Evolutionary conservation across 108 stramenopile species (phyloP).

Genomic region (Skeletonema grethae): DNA sequence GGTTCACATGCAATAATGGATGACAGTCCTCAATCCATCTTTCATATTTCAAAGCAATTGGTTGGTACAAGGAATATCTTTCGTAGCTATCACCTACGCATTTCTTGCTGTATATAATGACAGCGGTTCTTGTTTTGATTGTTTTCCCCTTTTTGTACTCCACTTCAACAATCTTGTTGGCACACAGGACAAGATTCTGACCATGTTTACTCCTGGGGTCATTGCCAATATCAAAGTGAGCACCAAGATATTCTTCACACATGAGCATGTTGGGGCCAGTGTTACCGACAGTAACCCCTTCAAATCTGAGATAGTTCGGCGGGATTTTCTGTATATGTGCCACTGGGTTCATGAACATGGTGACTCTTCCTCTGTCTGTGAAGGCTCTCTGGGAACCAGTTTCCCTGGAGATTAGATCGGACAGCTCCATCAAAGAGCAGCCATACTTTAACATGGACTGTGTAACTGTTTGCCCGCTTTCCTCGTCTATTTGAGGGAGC

Average conservation of each 20-base stretch:
- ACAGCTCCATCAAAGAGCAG: not conserved
- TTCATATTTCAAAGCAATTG: not conserved
- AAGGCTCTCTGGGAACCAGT: not conserved
- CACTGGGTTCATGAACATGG: not conserved
- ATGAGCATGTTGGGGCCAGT: not conserved
- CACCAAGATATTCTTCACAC: not conserved
- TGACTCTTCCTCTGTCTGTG: not conserved
- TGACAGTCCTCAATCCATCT: not conserved
- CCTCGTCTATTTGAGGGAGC: not conserved
- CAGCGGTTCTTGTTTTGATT: not conserved
- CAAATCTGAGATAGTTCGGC: not conserved
- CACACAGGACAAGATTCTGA: not conserved
- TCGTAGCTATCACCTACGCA: not conserved
- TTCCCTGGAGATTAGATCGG: not conserved
- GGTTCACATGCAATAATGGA: not conserved
- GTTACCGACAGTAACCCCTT: not conserved
- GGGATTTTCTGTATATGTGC: not conserved
- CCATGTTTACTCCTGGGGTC: not conserved
- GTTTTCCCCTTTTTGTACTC: not conserved
- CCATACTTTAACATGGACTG: not conserved
- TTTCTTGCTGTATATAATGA: conserved; percentile 2
- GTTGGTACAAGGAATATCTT: not conserved
- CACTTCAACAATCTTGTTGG: not conserved
- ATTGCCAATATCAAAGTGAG: not conserved
- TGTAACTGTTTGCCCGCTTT: not conserved